Conservation (phyloP, 352 stramenopile genomes). For the Pythium coloratum region DNA sequence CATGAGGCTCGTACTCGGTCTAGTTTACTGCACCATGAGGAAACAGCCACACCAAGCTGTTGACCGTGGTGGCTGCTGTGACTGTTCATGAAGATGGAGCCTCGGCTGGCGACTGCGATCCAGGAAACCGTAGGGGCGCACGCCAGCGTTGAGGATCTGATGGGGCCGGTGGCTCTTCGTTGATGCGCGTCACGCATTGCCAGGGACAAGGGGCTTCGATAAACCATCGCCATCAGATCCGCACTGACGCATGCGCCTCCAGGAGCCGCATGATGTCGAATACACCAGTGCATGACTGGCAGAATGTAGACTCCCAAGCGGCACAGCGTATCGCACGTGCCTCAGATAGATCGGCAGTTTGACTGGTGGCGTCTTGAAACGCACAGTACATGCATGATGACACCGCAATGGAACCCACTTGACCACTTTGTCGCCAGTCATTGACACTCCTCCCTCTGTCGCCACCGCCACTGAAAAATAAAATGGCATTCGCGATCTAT, state of each 20-base stretch:
- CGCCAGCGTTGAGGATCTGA: slow-evolving; percentile 1
- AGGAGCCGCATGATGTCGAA: not conserved
- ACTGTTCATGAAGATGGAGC: not conserved
- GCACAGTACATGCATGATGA: not conserved
- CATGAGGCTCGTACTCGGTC: not conserved
- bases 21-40: not conserved
- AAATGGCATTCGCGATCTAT: not conserved
- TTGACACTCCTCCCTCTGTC: not conserved
- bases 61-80: not conserved
- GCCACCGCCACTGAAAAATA: not conserved
- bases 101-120: not conserved
- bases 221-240: not conserved
- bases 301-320: not conserved
- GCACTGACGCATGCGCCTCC: not conserved
- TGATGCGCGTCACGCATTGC: not conserved
- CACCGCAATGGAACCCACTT: not conserved
- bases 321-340: slow-evolving; percentile 5
- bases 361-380: not conserved
- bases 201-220: not conserved
- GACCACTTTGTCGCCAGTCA: not conserved
- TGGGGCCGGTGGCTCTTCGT: not conserved
- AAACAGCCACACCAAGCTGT: not conserved
- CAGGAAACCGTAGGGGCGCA: not conserved
- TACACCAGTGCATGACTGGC: not conserved
- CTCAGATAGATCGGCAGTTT: not conserved